phyloP scores from a whole-genome alignment of 2,329 filamentous ascomycete species.

The Xylariaceae sp. region DNA sequence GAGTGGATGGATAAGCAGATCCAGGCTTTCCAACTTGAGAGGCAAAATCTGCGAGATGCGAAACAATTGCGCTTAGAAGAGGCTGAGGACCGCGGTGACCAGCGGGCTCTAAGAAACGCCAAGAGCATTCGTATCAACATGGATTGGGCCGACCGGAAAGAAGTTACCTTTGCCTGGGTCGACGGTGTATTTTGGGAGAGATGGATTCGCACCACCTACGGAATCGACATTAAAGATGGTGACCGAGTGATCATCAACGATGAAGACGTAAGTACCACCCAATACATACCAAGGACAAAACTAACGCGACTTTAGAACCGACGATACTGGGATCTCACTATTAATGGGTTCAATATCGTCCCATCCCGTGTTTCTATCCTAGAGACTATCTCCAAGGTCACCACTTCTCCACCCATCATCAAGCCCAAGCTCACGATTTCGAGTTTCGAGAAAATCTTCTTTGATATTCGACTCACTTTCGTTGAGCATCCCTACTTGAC shows the following conservation, averaged over 20 bases:
- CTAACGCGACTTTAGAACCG: conserved; percentile 62
- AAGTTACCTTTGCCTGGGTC: conserved; percentile 94
- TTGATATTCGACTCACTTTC: conserved; percentile 57
- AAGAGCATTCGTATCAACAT: conserved; percentile 92
- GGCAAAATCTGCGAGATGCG: conserved; percentile 86
- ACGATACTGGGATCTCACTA: conserved; percentile 90
- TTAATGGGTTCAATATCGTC: conserved; percentile 84
- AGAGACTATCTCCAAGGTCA: conserved; percentile 74
- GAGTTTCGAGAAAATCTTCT: conserved; percentile 67
- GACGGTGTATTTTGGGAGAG: conserved; percentile 96
- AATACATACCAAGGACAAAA: no score
- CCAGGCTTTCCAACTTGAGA: conserved; percentile 84
- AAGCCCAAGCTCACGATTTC: conserved; percentile 74
- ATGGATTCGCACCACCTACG: conserved; percentile 94
- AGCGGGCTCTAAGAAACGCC: conserved; percentile 78
- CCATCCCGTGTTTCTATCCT: conserved; percentile 86
- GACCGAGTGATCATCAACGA: conserved; percentile 96
- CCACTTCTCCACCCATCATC: conserved; percentile 65
- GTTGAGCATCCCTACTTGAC: conserved; percentile 57
- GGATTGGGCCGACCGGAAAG: conserved; percentile 79
- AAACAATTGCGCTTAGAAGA: conserved; percentile 97
- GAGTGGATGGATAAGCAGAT: conserved; percentile 99
- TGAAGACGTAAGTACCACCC: conserved; percentile 82
- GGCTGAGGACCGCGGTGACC: conserved; percentile 87
- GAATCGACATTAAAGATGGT: conserved; percentile 80